Evolutionary conservation across 2,329 filamentous ascomycete species (phyloP), one percentile per base, ranked within the genome.

Genomic region (Scleromitrula shiraiana): DNA sequence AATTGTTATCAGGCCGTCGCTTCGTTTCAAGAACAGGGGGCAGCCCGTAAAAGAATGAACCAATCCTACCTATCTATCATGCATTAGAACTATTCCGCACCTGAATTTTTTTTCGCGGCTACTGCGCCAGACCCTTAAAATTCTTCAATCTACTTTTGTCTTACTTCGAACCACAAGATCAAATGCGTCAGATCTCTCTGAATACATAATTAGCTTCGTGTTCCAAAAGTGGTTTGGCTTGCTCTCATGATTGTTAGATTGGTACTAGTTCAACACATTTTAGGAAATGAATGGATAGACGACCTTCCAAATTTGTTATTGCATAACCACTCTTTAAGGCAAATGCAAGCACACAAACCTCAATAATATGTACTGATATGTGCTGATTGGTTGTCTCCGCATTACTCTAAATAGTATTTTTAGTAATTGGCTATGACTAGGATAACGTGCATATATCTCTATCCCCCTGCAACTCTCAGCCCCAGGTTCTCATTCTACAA

Each of bases 321-420:
- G 40, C 46, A 53, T 26, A 33, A 42, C 44, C 24, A 20, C 15
- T 45, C 9, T 22, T 41, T 24, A 24, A 42, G 42, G 22, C 50
- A 53, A 43, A 50, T 59, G 53, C 55, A 58, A 54, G 37, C 49
- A 53, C 53, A 58, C 56, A 56, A 53, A 54, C 51, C n/a, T n/a
- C n/a, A n/a, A n/a, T n/a, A n/a, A n/a, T n/a, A n/a, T n/a, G n/a
- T n/a, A n/a, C n/a, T n/a, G n/a, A n/a, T n/a, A n/a, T n/a, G n/a
- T n/a, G n/a, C n/a, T n/a, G n/a, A n/a, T n/a, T n/a, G n/a, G n/a
- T 22, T 15, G 10, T 14, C n/a, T n/a, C 36, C 6, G 22, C n/a
- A 39, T 35, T 30, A 8, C 14, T 22, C 22, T 45, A 12, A 27
- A 24, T 38, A 23, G 19, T 30, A n/a, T n/a, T n/a, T n/a, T n/a